Evolutionary conservation across 176 grass and related monocot species (phyloP).

Genomic region (Luzula sylvatica): DNA sequence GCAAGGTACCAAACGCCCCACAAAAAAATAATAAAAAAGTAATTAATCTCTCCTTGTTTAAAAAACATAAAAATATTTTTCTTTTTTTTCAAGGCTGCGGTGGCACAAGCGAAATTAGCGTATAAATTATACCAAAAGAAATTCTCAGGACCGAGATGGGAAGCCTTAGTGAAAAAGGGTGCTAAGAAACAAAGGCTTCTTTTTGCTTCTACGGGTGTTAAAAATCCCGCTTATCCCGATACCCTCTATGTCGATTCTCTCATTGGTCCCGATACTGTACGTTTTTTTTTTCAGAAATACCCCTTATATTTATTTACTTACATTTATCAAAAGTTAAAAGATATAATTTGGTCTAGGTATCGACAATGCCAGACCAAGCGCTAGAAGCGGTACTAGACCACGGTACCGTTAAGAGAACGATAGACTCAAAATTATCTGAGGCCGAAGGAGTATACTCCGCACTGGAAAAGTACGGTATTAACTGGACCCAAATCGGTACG

Average conservation of each 20-base stretch:
- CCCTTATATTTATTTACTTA: too few species aligned
- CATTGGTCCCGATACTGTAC: constrained; percentile 92
- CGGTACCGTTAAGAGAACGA: constrained; percentile 60
- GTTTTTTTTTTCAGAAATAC: too few species aligned
- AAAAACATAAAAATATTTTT: too few species aligned
- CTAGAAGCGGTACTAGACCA: constrained; percentile 73
- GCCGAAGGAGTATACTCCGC: constrained; percentile 60
- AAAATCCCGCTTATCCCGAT: constrained; percentile 90
- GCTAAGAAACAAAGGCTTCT: constrained; percentile 95
- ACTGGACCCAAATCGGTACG: constrained; percentile 48
- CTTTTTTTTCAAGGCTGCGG: constrained; percentile 98
- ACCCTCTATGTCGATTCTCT: constrained; percentile 96
- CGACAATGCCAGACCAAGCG: constrained; percentile 83
- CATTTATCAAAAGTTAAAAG: too few species aligned
- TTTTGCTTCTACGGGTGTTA: constrained; percentile 95
- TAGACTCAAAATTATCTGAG: constrained; percentile 56
- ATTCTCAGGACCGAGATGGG: constrained; percentile 97
- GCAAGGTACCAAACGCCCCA: constrained; percentile 68
- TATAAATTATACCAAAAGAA: constrained; percentile 94
- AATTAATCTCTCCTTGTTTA: too few species aligned
- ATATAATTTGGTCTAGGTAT: too few species aligned
- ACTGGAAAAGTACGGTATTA: constrained; percentile 66
- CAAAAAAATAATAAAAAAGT: too few species aligned
- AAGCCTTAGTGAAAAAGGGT: constrained; percentile 95
- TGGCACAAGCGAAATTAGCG: constrained; percentile 85